phyloP scores from a whole-genome alignment of 1,284 basidiomycete genomes.

The Moesziomyces parantarcticus region DNA sequence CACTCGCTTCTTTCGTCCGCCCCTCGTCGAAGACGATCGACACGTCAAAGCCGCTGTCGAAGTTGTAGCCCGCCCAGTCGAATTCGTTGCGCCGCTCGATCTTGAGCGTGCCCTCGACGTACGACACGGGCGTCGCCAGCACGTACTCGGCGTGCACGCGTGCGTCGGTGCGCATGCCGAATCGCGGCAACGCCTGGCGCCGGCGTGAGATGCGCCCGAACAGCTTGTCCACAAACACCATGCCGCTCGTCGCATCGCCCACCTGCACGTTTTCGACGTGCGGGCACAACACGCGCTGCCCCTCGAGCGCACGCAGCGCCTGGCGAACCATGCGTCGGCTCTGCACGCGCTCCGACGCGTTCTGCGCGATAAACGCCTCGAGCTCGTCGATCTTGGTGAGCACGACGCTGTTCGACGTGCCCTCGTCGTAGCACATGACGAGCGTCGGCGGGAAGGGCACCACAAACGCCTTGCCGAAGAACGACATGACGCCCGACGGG shows the following conservation, averaged over 20 bases:
- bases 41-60: conserved; percentile 74
- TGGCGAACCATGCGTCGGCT: conserved; percentile 75
- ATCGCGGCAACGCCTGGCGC: conserved; percentile 16
- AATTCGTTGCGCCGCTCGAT: conserved; percentile 75
- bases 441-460: conserved; percentile 78
- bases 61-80: conserved; percentile 74
- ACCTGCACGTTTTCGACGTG: conserved; percentile 74
- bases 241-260: conserved; percentile 40
- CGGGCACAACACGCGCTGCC: conserved; percentile 76
- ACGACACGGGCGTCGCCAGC: conserved; percentile 70
- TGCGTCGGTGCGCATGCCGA: conserved; percentile 28
- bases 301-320: conserved; percentile 78
- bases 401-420: conserved; percentile 69
- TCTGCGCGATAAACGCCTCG: conserved; percentile 76
- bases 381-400: conserved; percentile 73
- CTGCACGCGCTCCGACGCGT: conserved; percentile 72
- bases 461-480: conserved; percentile 76
- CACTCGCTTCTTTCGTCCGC: conserved; percentile 51
- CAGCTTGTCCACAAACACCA: conserved; percentile 24
- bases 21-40: conserved; percentile 73
- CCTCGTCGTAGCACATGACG: conserved; percentile 78
- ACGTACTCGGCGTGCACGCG: conserved; percentile 71
- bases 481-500: conserved; percentile 51
- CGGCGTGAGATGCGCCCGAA: conserved; percentile 25
- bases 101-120: conserved; percentile 72